These are phyloP conservation scores for Globisporangium uncinulatum DNA, from an alignment of 352 stramenopile species.

Conservation along the genomic window DNA sequence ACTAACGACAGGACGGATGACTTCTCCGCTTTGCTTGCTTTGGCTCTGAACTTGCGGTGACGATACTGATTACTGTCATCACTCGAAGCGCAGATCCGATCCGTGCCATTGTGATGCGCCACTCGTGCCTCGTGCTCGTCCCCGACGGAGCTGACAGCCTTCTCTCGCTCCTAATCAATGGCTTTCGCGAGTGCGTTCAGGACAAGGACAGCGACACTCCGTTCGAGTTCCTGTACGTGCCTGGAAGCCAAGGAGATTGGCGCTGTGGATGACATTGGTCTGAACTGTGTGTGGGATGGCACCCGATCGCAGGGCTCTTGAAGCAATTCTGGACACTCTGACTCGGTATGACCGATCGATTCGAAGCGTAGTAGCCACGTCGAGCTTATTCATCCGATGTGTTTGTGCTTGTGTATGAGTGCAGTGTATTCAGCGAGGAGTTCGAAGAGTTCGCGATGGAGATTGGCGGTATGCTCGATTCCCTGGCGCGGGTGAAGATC, in stretches of 20 bases:
- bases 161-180: slow-evolving; percentile 30
- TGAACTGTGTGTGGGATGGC: too few species aligned
- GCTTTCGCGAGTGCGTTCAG: slow-evolving; percentile 25
- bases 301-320: slow-evolving; percentile 21
- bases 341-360: slow-evolving; percentile 12
- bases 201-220: slow-evolving; percentile 10
- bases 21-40: too few species aligned
- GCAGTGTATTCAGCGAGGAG: slow-evolving; percentile 1
- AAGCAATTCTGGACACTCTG: slow-evolving; percentile 27
- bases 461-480: slow-evolving; percentile 29
- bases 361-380: neutral
- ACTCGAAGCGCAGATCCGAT: slow-evolving; percentile 25
- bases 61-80: neutral
- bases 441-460: slow-evolving; percentile 7
- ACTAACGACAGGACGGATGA: slow-evolving; percentile 1
- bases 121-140: slow-evolving; percentile 34
- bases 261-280: too few species aligned
- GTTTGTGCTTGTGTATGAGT: neutral
- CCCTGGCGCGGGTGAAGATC: slow-evolving; percentile 38
- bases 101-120: slow-evolving; percentile 37
- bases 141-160: slow-evolving; percentile 40
- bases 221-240: slow-evolving; percentile 37
- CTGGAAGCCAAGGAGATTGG: neutral
- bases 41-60: slow-evolving; percentile 10
- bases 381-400: neutral